phyloP scores from a whole-genome alignment of 495 filamentous ascomycete genomes.

The Parathielavia appendiculata region DNA sequence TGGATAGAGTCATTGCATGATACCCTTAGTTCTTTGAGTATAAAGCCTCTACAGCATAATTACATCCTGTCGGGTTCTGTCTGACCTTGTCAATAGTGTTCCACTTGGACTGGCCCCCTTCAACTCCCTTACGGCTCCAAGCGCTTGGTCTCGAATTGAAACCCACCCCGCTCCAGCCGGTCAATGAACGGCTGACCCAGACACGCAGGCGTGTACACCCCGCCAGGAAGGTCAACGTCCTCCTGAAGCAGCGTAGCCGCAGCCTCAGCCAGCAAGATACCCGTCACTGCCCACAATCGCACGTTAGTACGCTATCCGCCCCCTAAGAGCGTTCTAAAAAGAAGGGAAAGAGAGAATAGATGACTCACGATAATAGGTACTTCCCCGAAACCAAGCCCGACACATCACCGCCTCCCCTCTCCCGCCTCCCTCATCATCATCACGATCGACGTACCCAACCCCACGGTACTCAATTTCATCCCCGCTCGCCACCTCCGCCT shows the following conservation, averaged over 20 bases:
- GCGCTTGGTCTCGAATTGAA: constrained; percentile 54
- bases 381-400: constrained; percentile 54
- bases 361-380: constrained; percentile 57
- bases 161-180: constrained; percentile 58
- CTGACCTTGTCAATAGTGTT: background rate
- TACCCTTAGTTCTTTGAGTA: background rate
- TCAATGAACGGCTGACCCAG: constrained; percentile 74
- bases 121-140: constrained; percentile 18
- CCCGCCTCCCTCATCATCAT: constrained; percentile 21
- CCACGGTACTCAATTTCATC: constrained; percentile 62
- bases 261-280: constrained; percentile 59
- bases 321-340: background rate
- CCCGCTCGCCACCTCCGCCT: constrained; percentile 49
- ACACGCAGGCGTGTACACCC: constrained; percentile 72
- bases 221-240: constrained; percentile 54
- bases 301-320: constrained; percentile 18
- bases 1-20: constrained; percentile 4
- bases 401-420: constrained; percentile 50
- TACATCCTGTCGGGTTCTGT: no score
- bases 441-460: constrained; percentile 57
- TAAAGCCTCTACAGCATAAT: background rate
- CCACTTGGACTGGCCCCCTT: background rate
- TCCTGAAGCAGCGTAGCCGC: constrained; percentile 66
- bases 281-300: constrained; percentile 51
- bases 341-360: background rate